A percentile compares a stretch with the other conserved stretches of the same genome.
Evolutionary conservation across 2,329 filamentous ascomycete species (phyloP).

Genomic region (Orbilia brochopaga): DNA sequence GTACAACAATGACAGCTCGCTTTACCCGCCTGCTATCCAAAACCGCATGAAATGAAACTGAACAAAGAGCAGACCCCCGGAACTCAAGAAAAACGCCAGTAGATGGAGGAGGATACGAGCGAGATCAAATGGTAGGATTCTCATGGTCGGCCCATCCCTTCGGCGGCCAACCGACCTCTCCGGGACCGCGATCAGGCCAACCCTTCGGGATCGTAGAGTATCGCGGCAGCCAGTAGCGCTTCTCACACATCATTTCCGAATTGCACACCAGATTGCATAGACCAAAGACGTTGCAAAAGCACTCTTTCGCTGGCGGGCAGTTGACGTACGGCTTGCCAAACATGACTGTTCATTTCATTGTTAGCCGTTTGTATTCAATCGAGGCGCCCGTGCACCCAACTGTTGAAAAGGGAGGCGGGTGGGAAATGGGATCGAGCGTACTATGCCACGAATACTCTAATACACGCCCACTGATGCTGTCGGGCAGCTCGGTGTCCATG

Average conservation of each 20-base stretch:
- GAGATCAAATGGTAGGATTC: neutral
- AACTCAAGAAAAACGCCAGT: neutral
- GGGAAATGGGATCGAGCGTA: slow-evolving; percentile 60
- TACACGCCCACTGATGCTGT: slow-evolving; percentile 66
- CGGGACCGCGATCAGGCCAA: slow-evolving; percentile 68
- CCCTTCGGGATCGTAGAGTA: slow-evolving; percentile 66
- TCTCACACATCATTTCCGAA: slow-evolving; percentile 62
- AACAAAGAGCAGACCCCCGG: slow-evolving; percentile 13
- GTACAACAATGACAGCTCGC: too few relatives aligned
- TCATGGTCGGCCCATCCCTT: slow-evolving; percentile 36
- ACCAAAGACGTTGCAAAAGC: slow-evolving; percentile 72
- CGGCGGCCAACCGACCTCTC: slow-evolving; percentile 57
- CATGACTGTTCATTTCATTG: slow-evolving; percentile 60
- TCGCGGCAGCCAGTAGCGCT: slow-evolving; percentile 67
- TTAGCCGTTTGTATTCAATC: neutral
- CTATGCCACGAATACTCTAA: slow-evolving; percentile 74
- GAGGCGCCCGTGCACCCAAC: too few relatives aligned
- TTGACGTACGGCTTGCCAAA: slow-evolving; percentile 66
- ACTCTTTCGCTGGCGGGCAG: slow-evolving; percentile 68
- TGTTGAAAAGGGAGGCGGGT: neutral
- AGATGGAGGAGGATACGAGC: neutral
- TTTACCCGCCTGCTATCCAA: too few relatives aligned
- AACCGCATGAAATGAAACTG: too few relatives aligned
- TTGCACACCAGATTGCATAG: slow-evolving; percentile 62
- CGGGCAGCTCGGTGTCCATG: slow-evolving; percentile 61